Percentiles rank a stretch among this genome's conserved stretches.
Evolutionary conservation across 75 land plant genomes (phyloP).

Genomic region (Selaginella tamariscina): DNA sequence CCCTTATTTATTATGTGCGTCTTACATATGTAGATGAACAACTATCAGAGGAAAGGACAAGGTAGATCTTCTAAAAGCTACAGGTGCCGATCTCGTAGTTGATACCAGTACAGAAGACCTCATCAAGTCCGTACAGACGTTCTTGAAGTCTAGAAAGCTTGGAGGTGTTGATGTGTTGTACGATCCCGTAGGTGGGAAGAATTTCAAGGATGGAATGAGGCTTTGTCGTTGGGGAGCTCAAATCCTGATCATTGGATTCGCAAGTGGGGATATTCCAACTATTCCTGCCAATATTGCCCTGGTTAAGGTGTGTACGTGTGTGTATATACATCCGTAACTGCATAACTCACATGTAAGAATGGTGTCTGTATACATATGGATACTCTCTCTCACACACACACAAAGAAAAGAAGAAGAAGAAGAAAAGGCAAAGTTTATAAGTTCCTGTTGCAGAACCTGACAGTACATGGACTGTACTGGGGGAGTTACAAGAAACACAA

Average conservation of each 20-base stretch:
- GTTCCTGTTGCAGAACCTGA: slow-evolving; percentile 60
- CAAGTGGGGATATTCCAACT: slow-evolving; percentile 86
- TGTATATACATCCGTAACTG: neutral
- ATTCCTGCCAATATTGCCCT: slow-evolving; percentile 91
- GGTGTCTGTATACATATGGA: too few species aligned
- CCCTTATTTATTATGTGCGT: neutral
- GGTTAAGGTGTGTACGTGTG: slow-evolving; percentile 54
- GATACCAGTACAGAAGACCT: slow-evolving; percentile 45
- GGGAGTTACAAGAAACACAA: slow-evolving; percentile 62
- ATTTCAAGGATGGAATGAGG: slow-evolving; percentile 71
- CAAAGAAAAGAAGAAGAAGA: too few species aligned
- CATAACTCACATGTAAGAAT: too few species aligned
- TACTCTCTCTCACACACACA: too few species aligned
- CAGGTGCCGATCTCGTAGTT: slow-evolving; percentile 78
- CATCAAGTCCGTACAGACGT: slow-evolving; percentile 43
- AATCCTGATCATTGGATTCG: slow-evolving; percentile 82
- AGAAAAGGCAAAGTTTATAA: slow-evolving; percentile 6
- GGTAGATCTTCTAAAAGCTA: slow-evolving; percentile 42
- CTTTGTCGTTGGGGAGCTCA: slow-evolving; percentile 86
- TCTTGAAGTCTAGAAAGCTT: slow-evolving; percentile 61
- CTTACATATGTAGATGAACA: neutral
- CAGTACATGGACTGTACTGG: slow-evolving; percentile 92
- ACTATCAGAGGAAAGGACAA: slow-evolving; percentile 66
- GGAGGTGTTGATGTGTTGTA: slow-evolving; percentile 95
- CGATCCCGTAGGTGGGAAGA: slow-evolving; percentile 96